These are phyloP conservation scores for Rhododendron henanense DNA, from an alignment of 148 eudicot genomes.

Conservation along the genomic window DNA sequence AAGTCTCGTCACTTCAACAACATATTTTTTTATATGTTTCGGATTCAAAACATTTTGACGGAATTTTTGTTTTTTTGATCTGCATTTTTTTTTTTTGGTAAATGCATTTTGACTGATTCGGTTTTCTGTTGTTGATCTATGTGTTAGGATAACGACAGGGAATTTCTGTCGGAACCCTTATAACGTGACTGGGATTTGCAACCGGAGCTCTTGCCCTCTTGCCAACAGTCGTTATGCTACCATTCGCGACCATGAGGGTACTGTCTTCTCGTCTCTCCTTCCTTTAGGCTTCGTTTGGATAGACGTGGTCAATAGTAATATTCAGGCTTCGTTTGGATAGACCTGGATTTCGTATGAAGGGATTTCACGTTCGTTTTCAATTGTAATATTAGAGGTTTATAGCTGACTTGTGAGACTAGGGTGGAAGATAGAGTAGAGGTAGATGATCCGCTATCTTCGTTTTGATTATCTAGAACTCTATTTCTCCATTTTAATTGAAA, in stretches of 20 bases:
- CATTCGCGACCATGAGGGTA: slow-evolving; percentile 86
- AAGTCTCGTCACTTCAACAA: background rate
- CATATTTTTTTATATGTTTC: background rate
- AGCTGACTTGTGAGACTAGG: background rate
- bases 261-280: background rate
- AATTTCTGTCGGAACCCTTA: slow-evolving; percentile 91
- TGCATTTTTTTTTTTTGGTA: no score
- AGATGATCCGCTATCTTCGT: background rate
- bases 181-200: slow-evolving; percentile 88
- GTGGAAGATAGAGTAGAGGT: background rate
- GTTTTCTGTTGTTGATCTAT: background rate
- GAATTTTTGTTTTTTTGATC: background rate
- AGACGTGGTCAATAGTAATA: no score
- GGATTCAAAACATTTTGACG: background rate
- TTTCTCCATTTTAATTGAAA: background rate
- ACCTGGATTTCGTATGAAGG: background rate
- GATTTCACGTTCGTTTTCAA: background rate
- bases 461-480: background rate
- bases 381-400: background rate
- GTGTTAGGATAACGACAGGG: slow-evolving; percentile 69
- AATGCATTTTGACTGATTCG: background rate
- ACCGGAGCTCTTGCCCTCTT: slow-evolving; percentile 98
- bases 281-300: background rate
- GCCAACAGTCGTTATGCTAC: slow-evolving; percentile 94
- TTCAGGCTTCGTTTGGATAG: background rate